Evolutionary conservation across 768 basidiomycete species (phyloP), one percentile per base, ranked within the genome.

Genomic region (Agaricus blazei): DNA sequence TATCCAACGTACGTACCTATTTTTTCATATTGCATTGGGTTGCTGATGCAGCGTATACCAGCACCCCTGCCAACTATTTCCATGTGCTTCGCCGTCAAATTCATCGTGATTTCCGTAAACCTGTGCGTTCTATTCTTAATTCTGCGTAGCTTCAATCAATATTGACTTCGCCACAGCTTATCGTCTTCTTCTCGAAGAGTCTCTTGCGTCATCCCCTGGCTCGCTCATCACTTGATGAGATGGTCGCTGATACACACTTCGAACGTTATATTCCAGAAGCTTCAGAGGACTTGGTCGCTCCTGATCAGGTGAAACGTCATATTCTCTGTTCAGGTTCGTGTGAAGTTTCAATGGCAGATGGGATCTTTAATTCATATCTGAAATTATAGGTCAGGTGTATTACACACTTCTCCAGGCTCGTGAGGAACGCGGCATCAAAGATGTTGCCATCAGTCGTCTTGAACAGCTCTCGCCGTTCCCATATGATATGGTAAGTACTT

Each of bases 401-500:
- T 84, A 89, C 65, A 79, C 90, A 29, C 81, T 99, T 41, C 68
- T 94, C 26, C 85, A 90, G 64, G 95, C 97, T 65, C 89, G 97
- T 55, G 91, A 96, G 68, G 88, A 89, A 42, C 84, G 84, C 58
- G 93, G 92, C 23, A 86, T 96, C 73, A 92, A 88, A 59, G 90
- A 98, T 67, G 80, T 99, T 60, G 96, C 88, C 26, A 97, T 99
- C 65, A 95, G 92, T 62, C 79, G 97, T 48, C 68, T 99, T 43
- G 97, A 99, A 69, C 97, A 99, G 72, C 66, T 98, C 53, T 95
- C 93, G 27, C 97, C 97, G 0, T 92, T 99, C 82, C 97, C 97
- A 48, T 98, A 98, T 66, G 96, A 98, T 63, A 73, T 95, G 50
- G 89, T 94, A 64, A 37, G 84, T 73, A 4, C 7, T 50, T 31